These are phyloP conservation scores for Harringtonia lauricola DNA, from an alignment of 2,329 filamentous ascomycete species.

Conservation along the genomic window DNA sequence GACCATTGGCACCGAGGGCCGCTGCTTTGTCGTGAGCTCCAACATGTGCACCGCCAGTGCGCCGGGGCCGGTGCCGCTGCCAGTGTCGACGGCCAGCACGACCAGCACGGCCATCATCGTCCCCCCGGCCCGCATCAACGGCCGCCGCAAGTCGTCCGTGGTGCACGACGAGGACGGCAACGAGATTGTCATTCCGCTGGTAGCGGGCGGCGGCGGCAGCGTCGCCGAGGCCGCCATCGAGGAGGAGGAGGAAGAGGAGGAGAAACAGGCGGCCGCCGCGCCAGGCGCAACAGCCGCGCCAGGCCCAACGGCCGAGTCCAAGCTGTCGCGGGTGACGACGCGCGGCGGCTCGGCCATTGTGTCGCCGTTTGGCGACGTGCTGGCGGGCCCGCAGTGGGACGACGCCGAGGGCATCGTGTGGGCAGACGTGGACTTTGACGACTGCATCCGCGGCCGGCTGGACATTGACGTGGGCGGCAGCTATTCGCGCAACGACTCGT, in stretches of 20 bases:
- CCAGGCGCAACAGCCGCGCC: not conserved
- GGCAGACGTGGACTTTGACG: slow-evolving; percentile 74
- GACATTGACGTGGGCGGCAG: slow-evolving; percentile 79
- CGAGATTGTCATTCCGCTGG: slow-evolving; percentile 27
- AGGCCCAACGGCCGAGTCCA: not conserved
- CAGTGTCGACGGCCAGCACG: slow-evolving; percentile 36
- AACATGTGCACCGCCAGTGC: slow-evolving; percentile 74
- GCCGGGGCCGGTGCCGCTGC: too few relatives aligned
- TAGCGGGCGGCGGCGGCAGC: not conserved
- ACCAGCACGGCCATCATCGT: not conserved
- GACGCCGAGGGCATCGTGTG: slow-evolving; percentile 56
- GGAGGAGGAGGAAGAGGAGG: not conserved
- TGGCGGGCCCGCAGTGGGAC: slow-evolving; percentile 78
- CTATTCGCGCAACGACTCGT: slow-evolving; percentile 65
- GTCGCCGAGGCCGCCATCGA: not conserved
- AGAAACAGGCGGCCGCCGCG: not conserved
- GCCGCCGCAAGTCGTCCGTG: slow-evolving; percentile 16
- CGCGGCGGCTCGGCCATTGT: slow-evolving; percentile 77
- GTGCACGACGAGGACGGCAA: slow-evolving; percentile 40
- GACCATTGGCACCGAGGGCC: slow-evolving; percentile 69
- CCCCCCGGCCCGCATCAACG: not conserved
- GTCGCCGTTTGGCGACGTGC: slow-evolving; percentile 65
- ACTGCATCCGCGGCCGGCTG: slow-evolving; percentile 70
- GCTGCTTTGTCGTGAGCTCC: slow-evolving; percentile 74
- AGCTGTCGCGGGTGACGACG: slow-evolving; percentile 12